Conservation (phyloP, 2,329 filamentous ascomycete species). For the Fusarium albidum region DNA sequence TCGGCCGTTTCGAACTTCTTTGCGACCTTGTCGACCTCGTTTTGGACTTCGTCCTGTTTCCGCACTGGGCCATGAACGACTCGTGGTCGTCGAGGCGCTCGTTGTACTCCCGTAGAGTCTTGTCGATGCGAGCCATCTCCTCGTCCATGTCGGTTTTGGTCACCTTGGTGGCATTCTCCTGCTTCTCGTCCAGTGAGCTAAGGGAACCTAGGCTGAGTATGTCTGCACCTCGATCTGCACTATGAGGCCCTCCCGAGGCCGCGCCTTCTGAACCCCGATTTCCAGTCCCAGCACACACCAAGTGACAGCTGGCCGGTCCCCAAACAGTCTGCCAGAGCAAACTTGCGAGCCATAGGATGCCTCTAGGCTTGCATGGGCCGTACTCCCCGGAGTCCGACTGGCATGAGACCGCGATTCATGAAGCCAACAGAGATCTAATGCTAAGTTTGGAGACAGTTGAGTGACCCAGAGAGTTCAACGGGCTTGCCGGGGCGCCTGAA, state of each 20-base stretch:
- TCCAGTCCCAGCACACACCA: slow-evolving; percentile 23
- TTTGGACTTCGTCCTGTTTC: background rate
- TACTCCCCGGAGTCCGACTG: slow-evolving; percentile 9
- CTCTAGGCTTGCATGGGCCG: slow-evolving; percentile 1
- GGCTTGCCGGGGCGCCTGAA: background rate
- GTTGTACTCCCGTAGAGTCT: background rate
- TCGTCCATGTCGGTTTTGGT: background rate
- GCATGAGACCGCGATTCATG: slow-evolving; percentile 10
- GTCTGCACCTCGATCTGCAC: slow-evolving; percentile 29
- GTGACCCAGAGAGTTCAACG: background rate
- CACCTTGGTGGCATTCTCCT: background rate
- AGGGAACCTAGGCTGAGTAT: slow-evolving; percentile 30
- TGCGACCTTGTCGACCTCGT: background rate
- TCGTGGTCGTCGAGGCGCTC: background rate
- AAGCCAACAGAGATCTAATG: slow-evolving; percentile 5
- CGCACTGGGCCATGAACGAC: too few relatives aligned
- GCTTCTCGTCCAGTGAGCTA: slow-evolving; percentile 27
- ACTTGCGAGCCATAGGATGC: slow-evolving; percentile 7
- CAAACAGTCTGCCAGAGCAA: background rate
- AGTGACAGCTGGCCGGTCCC: slow-evolving; percentile 20
- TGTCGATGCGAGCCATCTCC: background rate
- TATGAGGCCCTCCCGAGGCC: slow-evolving; percentile 1
- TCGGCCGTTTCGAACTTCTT: background rate
- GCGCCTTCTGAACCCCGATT: slow-evolving; percentile 18
- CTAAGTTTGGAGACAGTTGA: slow-evolving; percentile 14